Conservation (phyloP, 768 basidiomycete species). For the Boletus patriciae region DNA sequence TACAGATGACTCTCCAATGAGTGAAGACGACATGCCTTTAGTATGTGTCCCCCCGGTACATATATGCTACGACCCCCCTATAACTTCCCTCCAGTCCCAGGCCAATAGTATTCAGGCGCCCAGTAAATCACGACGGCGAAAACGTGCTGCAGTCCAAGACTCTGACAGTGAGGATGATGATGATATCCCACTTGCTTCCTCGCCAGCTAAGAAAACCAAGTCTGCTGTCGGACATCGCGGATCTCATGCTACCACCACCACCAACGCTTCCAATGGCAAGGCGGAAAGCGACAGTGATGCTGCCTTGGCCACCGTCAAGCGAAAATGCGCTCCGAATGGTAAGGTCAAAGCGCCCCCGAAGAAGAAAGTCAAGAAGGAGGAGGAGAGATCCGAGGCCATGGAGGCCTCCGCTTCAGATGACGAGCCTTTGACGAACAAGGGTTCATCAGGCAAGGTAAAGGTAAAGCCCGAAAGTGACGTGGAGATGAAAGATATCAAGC, state of each 20-base stretch:
- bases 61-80: conserved; percentile 14
- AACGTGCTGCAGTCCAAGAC: conserved; percentile 56
- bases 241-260: conserved; percentile 36
- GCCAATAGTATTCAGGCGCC: conserved; percentile 46
- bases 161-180: conserved; percentile 65
- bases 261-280: conserved; percentile 40
- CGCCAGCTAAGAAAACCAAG: conserved; percentile 55
- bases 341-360: conserved; percentile 54
- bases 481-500: conserved; percentile 44
- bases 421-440: conserved; percentile 34
- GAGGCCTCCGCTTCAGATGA: conserved; percentile 35
- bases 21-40: conserved; percentile 71
- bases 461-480: conserved; percentile 52
- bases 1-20: conserved; percentile 50
- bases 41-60: conserved; percentile 42
- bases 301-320: conserved; percentile 44
- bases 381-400: conserved; percentile 33
- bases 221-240: conserved; percentile 43
- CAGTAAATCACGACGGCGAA: conserved; percentile 36
- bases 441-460: conserved; percentile 34
- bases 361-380: conserved; percentile 68
- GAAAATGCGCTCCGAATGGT: conserved; percentile 46
- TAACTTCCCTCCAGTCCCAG: conserved; percentile 51
- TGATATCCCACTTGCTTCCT: conserved; percentile 70
- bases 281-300: conserved; percentile 42